Evolutionary conservation across 2,329 filamentous ascomycete species (phyloP), one percentile per base, ranked within the genome.

Genomic region (Leptographium flavum): DNA sequence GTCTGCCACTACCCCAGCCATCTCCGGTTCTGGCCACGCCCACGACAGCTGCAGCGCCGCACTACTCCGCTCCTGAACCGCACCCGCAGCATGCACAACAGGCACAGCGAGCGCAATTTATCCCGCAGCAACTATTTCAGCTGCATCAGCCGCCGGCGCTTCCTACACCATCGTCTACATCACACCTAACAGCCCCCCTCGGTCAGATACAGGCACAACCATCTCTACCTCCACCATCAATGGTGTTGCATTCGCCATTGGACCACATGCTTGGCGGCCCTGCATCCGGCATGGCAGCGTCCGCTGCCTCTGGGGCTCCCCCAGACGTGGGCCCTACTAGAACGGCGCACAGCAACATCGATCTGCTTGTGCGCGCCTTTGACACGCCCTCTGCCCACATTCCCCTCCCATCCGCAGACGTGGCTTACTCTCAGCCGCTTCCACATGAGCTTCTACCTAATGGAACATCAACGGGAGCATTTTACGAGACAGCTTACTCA

Each of bases 291-390:
- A 27, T 39, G 37, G 11, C 23, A n/a, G 21, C 19, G 6, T 17
- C 39, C 11, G 14, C n/a, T 19, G 13, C 19, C n/a, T 15, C 39
- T 5, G 11, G 27, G 21, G 5, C 39, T 13, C n/a, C 36, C 21
- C 22, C 36, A 17, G 22, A 27, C 23, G 10, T 39, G 36, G n/a
- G 22, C 4, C 14, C 36, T 5, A 5, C 23, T n/a, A 5, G 25
- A 14, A 43, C n/a, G 5, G 7, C 44, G 22, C 45, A 42, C 21
- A 56, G 60, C 23, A 57, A 59, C 4, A 56, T 67, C 37, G 56
- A 59, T 35, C 60, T 68, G 57, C 54, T 66, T 10, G 58, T 65
- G 17, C 60, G 61, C 19, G 57, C 58, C 3, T 65, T 45, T 30
- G 41, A 47, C 31, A 36, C 31, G n/a, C 33, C 41, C 5, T 28